A percentile compares a stretch with the other conserved stretches of the same genome.
Conservation (phyloP, 305 asterid genomes). For the Nicotiana rustica region DNA sequence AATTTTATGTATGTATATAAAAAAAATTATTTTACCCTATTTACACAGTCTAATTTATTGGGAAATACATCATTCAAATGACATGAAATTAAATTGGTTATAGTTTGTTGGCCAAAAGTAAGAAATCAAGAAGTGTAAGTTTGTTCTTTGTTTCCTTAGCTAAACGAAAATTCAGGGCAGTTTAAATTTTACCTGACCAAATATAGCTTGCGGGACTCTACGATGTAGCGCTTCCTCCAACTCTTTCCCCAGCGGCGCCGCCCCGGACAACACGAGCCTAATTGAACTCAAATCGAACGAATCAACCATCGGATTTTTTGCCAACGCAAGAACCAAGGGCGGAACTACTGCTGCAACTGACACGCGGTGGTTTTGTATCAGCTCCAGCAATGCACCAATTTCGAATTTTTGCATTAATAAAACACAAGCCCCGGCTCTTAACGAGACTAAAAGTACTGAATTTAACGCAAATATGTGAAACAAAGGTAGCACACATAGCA, state of each 20-base stretch:
- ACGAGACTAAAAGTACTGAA: constrained; percentile 67
- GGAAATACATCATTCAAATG: constrained; percentile 37
- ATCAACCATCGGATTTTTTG: constrained; percentile 77
- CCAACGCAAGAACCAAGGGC: constrained; percentile 79
- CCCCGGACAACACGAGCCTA: constrained; percentile 77
- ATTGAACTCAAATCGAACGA: constrained; percentile 74
- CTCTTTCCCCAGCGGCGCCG: constrained; percentile 92
- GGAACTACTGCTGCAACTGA: constrained; percentile 92
- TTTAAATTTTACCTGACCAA: constrained; percentile 71
- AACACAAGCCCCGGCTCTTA: constrained; percentile 73
- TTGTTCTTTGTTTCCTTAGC: background rate
- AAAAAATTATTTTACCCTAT: no score
- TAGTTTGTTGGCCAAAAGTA: background rate
- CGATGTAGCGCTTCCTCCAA: constrained; percentile 67
- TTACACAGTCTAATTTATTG: background rate
- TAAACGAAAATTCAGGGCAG: background rate
- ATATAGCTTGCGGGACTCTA: constrained; percentile 77
- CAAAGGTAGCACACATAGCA: constrained; percentile 74
- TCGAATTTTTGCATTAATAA: constrained; percentile 76
- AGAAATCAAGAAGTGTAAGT: background rate
- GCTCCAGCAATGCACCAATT: constrained; percentile 63
- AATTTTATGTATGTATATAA: no score
- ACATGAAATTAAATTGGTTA: constrained; percentile 37
- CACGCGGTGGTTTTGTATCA: constrained; percentile 69
- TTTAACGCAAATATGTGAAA: constrained; percentile 75